Conservation (phyloP, 202 grass and related monocot species). For the Sporobolus alterniflorus region DNA sequence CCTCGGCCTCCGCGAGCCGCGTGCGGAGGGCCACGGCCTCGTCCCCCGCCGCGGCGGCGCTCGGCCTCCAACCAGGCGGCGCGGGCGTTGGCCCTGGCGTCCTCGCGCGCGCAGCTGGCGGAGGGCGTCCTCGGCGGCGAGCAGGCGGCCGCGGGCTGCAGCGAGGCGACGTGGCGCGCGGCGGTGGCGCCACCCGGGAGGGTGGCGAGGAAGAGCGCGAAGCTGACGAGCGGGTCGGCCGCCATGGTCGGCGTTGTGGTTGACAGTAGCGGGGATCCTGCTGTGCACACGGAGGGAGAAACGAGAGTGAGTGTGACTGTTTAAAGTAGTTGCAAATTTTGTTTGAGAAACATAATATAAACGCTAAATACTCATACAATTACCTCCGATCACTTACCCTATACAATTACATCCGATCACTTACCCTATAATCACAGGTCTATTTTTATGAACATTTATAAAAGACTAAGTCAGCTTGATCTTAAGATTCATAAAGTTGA, state of each 20-base stretch:
- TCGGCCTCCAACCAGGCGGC: slow-evolving; percentile 72
- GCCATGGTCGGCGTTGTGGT: slow-evolving; percentile 7
- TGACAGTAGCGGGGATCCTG: slow-evolving; percentile 5
- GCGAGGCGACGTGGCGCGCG: slow-evolving; percentile 66
- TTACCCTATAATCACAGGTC: too few relatives aligned
- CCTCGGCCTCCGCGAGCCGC: slow-evolving; percentile 40
- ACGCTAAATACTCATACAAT: too few relatives aligned
- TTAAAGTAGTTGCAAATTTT: too few relatives aligned
- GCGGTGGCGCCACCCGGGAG: slow-evolving; percentile 46
- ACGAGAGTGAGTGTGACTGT: too few relatives aligned
- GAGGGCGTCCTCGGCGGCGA: slow-evolving; percentile 84
- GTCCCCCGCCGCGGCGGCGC: slow-evolving; percentile 36
- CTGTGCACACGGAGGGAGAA: neutral
- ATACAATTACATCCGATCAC: too few relatives aligned
- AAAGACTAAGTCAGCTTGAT: too few relatives aligned
- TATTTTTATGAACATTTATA: too few relatives aligned
- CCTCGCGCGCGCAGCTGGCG: slow-evolving; percentile 74
- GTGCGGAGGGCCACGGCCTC: slow-evolving; percentile 55
- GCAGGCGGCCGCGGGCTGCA: slow-evolving; percentile 87
- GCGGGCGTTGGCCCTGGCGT: slow-evolving; percentile 83
- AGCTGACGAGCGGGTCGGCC: slow-evolving; percentile 40
- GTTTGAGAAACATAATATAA: too few relatives aligned
- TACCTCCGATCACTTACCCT: too few relatives aligned
- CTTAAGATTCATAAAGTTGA: too few relatives aligned
- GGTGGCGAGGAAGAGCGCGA: slow-evolving; percentile 76